These are phyloP conservation scores for Cladorrhinum samala DNA, from an alignment of 495 filamentous ascomycete genomes.

Conservation along the genomic window DNA sequence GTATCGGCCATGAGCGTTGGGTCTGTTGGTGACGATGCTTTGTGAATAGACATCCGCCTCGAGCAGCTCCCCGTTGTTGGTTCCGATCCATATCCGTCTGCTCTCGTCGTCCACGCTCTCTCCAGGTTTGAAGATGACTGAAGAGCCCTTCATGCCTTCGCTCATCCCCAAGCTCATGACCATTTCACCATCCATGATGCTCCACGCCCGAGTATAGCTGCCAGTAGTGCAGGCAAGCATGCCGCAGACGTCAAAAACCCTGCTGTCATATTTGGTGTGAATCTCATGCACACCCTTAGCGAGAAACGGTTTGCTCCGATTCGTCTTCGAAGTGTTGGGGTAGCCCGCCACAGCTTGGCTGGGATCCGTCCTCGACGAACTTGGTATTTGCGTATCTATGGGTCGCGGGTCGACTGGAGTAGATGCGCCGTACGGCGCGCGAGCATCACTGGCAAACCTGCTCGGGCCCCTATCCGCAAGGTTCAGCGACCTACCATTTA, in stretches of 20 bases:
- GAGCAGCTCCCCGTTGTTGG: slow-evolving; percentile 74
- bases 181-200: slow-evolving; percentile 69
- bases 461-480: slow-evolving; percentile 35
- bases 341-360: slow-evolving; percentile 37
- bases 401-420: slow-evolving; percentile 24
- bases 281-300: slow-evolving; percentile 68
- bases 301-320: slow-evolving; percentile 72
- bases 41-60: slow-evolving; percentile 76
- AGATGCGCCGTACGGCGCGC: slow-evolving; percentile 20
- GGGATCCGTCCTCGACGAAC: slow-evolving; percentile 15
- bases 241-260: slow-evolving; percentile 79
- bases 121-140: slow-evolving; percentile 80
- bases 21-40: slow-evolving; percentile 56
- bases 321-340: slow-evolving; percentile 79
- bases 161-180: slow-evolving; percentile 74
- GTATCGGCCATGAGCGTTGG: slow-evolving; percentile 67
- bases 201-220: slow-evolving; percentile 81
- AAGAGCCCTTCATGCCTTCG: slow-evolving; percentile 70
- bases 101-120: slow-evolving; percentile 71
- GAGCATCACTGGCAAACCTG: slow-evolving; percentile 31
- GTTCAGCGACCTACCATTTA: slow-evolving; percentile 47
- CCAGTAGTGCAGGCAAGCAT: slow-evolving; percentile 82
- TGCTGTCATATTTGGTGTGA: slow-evolving; percentile 75
- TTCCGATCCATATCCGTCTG: slow-evolving; percentile 82
- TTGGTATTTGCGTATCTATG: slow-evolving; percentile 20